Base-by-base conservation (phyloP, 164 flowering plant species). In the Vitis labrusca region DNA sequence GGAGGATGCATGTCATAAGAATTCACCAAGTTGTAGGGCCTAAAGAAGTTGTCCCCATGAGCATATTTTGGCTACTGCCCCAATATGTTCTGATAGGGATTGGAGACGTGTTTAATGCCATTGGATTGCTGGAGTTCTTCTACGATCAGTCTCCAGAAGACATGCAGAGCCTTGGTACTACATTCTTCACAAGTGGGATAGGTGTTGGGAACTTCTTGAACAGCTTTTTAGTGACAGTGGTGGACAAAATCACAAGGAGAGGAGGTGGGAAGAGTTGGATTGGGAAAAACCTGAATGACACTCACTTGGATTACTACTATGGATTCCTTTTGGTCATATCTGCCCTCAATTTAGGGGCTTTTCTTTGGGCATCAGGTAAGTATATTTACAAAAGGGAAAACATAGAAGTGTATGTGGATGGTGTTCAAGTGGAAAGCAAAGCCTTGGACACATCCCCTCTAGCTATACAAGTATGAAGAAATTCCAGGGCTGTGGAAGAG, bases 111-210 rank as follows among this genome's bases (percentile, higher is more conserved):
- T 93, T 93, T 69, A 86, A 80, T 27, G 93, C 92, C 11, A 83
- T 89, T 56, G 98, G 93, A 1, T 65, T 86, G 76, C 77, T 92
- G 0, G 97, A 92, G 55, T 90, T 92, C 63, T 90, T 92, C 83
- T 93, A 93, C 51, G 94, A 89, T 67, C 97, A 93, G 50, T 86
- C 94, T 0, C 98, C 98, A 0, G 90, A 88, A 23, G 85, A 86
- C 51, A 88, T 92, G 94, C 93, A 88, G 69, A 92, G 98, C 75
- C 83, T 92, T 0, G 98, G 97, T 30, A 91, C 98, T 0, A 85
- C 93, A 0, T 91, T 87, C 68, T 91, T 89, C 82, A 91, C 95
- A 0, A 91, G 92, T 27, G 93, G 91, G 59, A 86, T 90, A 14
- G 98, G 98, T 0, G 80, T 90, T 2, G 98, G 98, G 53, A 91